Evolutionary conservation across 2,329 filamentous ascomycete genomes (phyloP).

Genomic region (Gaeumannomyces sp.): DNA sequence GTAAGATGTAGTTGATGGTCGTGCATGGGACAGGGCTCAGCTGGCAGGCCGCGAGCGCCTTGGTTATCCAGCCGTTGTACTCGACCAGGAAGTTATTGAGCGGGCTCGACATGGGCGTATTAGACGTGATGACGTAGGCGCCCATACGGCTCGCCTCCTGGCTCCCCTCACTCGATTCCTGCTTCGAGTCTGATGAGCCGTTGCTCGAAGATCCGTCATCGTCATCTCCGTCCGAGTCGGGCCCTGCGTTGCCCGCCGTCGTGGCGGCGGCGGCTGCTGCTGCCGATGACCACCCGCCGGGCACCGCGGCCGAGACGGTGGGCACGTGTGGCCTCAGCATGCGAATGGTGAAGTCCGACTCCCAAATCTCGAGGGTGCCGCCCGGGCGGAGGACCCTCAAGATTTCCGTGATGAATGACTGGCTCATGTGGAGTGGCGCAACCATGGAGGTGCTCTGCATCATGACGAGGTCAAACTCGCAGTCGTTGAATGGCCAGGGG

Average conservation of each 20-base stretch:
- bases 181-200: conserved; percentile 32
- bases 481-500: conserved; percentile 72
- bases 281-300: conserved; percentile 13
- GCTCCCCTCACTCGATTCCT: conserved; percentile 43
- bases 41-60: conserved; percentile 65
- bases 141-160: conserved; percentile 62
- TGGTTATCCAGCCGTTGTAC: conserved; percentile 76
- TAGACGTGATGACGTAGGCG: conserved; percentile 75
- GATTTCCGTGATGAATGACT: conserved; percentile 60
- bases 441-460: conserved; percentile 74
- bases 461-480: conserved; percentile 82
- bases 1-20: conserved; percentile 65
- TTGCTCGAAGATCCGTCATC: conserved; percentile 26
- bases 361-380: conserved; percentile 82
- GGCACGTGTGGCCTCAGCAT: conserved; percentile 75
- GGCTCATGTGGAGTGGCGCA: conserved; percentile 53
- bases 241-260: conserved; percentile 25
- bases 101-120: conserved; percentile 73
- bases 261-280: conserved; percentile 1
- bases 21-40: conserved; percentile 74
- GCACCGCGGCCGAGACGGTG: conserved; percentile 32
- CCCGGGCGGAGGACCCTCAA: conserved; percentile 71
- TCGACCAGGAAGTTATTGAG: conserved; percentile 77
- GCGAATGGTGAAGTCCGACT: conserved; percentile 76
- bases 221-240: conserved; percentile 16